These are phyloP conservation scores for Salix caprea DNA, from an alignment of 345 rosid genomes.

Conservation along the genomic window DNA sequence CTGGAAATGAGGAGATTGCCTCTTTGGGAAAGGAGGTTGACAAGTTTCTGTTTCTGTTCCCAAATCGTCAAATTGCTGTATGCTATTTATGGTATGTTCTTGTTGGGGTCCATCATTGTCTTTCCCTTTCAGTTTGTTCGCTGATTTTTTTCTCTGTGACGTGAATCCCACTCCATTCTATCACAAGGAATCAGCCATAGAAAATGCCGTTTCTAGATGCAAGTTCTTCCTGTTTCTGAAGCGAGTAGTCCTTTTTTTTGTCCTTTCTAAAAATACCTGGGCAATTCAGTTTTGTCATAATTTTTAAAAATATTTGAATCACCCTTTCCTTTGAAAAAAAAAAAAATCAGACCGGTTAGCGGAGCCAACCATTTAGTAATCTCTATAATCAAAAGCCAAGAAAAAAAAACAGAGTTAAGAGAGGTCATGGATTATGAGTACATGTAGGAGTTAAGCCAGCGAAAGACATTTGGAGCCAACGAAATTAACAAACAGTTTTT, in stretches of 20 bases:
- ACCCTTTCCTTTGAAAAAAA: too few relatives aligned
- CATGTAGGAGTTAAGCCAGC: not conserved
- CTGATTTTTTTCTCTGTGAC: not conserved
- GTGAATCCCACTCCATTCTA: not conserved
- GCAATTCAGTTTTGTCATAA: not conserved
- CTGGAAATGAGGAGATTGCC: not conserved
- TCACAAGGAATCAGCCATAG: not conserved
- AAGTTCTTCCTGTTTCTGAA: not conserved
- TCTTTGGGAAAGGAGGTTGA: not conserved
- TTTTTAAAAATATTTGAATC: too few relatives aligned
- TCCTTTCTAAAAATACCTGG: not conserved
- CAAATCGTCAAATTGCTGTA: too few relatives aligned
- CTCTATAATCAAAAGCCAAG: too few relatives aligned
- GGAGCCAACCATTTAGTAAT: too few relatives aligned
- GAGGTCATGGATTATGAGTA: not conserved
- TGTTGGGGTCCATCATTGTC: too few relatives aligned
- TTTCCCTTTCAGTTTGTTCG: not conserved
- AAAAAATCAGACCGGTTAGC: too few relatives aligned
- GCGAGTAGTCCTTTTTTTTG: not conserved
- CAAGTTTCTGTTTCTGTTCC: too few relatives aligned
- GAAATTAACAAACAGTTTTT: not conserved
- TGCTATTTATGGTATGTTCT: too few relatives aligned
- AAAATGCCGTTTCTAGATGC: not conserved
- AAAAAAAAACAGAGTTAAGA: not conserved
- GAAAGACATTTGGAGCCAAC: not conserved